A percentile compares a stretch with the other conserved stretches of the same genome.
phyloP scores from a whole-genome alignment of 305 asterid species.

The Withania somnifera region DNA sequence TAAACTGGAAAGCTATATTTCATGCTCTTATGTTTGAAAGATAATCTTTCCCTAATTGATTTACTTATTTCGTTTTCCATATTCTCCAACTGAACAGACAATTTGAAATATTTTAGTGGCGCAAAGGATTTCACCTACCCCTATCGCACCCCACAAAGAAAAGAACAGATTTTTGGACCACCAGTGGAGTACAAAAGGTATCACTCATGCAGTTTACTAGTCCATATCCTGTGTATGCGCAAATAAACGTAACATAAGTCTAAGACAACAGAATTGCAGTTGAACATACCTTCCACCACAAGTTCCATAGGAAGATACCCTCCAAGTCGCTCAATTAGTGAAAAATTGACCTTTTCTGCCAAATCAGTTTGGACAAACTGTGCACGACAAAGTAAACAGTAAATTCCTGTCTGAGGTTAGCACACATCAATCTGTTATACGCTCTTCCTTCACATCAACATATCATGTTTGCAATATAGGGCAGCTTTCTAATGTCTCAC shows the following conservation, averaged over 20 bases:
- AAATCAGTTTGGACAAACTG: slow-evolving; percentile 84
- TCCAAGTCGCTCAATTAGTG: slow-evolving; percentile 31
- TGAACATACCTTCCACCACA: slow-evolving; percentile 57
- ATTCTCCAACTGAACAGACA: neutral
- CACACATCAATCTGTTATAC: slow-evolving; percentile 1
- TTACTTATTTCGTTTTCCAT: neutral
- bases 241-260: neutral
- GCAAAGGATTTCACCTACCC: neutral
- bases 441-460: neutral
- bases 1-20: slow-evolving; percentile 1
- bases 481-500: neutral
- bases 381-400: slow-evolving; percentile 7
- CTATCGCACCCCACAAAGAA: neutral
- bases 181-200: neutral
- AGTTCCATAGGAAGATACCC: slow-evolving; percentile 78
- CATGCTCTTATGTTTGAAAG: neutral
- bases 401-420: neutral
- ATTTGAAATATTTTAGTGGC: neutral
- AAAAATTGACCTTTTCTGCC: slow-evolving; percentile 37
- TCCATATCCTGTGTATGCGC: neutral
- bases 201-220: neutral
- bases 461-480: neutral
- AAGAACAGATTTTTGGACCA: neutral
- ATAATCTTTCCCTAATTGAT: neutral
- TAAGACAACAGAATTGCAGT: neutral